phyloP scores from a whole-genome alignment of 495 filamentous ascomycete species.

The Talaromyces nanjingensis region DNA sequence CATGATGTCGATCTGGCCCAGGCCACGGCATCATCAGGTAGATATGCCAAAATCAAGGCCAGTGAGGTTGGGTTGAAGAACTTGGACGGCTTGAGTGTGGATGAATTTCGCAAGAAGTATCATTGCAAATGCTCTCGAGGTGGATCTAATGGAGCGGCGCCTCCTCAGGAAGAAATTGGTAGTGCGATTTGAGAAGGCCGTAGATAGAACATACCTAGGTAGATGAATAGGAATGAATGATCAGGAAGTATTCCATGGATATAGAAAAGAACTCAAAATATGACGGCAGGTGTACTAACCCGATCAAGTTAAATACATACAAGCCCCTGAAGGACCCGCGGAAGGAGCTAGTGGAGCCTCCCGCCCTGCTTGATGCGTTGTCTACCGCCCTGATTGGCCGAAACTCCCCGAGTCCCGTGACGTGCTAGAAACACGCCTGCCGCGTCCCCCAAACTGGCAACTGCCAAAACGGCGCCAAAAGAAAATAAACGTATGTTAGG shows the following conservation, averaged over 20 bases:
- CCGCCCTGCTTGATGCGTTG: not conserved
- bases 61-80: conserved; percentile 56
- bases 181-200: conserved; percentile 24
- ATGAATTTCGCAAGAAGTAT: conserved; percentile 54
- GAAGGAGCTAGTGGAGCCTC: not conserved
- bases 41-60: conserved; percentile 68
- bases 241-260: not conserved
- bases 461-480: not conserved
- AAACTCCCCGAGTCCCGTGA: conserved; percentile 6
- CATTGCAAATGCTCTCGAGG: conserved; percentile 52
- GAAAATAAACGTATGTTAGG: not conserved
- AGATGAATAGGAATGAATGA: not conserved
- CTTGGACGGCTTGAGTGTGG: conserved; percentile 48
- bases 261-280: not conserved
- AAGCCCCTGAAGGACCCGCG: conserved; percentile 23
- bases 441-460: conserved; percentile 9
- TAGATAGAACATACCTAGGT: not conserved
- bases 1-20: conserved; percentile 63
- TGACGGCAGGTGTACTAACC: conserved; percentile 13
- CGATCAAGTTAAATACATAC: conserved; percentile 13
- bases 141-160: not conserved
- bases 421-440: conserved; percentile 9
- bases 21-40: conserved; percentile 51
- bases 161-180: conserved; percentile 20
- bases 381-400: not conserved